These are phyloP conservation scores for Cucurbita moschata DNA, from an alignment of 306 rosid genomes.

Conservation along the genomic window DNA sequence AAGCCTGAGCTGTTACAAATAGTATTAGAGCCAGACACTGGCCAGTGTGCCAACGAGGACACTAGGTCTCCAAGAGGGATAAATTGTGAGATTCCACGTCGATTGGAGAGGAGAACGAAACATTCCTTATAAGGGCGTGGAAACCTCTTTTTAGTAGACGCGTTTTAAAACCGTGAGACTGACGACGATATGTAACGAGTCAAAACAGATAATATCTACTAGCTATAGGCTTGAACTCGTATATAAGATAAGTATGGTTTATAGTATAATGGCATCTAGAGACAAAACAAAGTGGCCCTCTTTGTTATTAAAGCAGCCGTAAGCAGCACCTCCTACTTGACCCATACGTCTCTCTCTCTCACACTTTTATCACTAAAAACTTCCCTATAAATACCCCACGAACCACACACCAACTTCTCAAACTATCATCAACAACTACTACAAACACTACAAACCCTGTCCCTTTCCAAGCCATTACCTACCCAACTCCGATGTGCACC, in stretches of 20 bases:
- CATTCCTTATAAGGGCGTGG: too few relatives aligned
- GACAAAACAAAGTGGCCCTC: slow-evolving; percentile 4
- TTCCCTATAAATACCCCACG: background rate
- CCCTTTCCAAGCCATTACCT: background rate
- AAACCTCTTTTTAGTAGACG: too few relatives aligned
- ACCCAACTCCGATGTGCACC: background rate
- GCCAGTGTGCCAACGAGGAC: too few relatives aligned
- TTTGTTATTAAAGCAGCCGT: background rate
- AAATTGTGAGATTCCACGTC: too few relatives aligned
- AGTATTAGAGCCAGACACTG: too few relatives aligned
- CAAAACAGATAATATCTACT: too few relatives aligned
- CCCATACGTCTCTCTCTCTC: slow-evolving; percentile 7
- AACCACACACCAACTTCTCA: background rate
- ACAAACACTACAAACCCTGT: background rate
- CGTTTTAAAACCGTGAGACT: too few relatives aligned
- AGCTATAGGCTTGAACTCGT: too few relatives aligned
- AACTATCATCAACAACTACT: background rate
- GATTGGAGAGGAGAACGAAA: too few relatives aligned
- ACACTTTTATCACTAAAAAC: background rate
- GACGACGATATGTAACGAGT: too few relatives aligned
- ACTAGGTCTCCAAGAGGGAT: too few relatives aligned
- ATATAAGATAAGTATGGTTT: background rate
- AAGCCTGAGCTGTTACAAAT: too few relatives aligned
- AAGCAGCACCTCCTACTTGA: slow-evolving; percentile 1
- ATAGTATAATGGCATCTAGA: background rate